Evolutionary conservation across 495 filamentous ascomycete species (phyloP).

Genomic region (Penicillium dipodomyicola): DNA sequence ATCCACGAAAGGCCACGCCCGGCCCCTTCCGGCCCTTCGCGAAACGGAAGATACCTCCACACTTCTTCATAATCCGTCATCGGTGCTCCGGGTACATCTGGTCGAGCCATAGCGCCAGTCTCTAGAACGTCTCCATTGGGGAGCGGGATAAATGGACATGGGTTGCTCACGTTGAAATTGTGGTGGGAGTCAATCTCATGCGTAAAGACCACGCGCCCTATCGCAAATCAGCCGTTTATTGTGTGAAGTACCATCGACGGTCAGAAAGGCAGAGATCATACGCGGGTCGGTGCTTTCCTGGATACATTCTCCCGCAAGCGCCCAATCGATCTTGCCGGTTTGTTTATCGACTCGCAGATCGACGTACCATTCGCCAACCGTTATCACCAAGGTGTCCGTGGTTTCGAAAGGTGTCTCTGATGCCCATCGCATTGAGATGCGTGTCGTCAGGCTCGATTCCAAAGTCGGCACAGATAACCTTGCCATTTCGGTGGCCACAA

Average conservation of each 20-base stretch:
- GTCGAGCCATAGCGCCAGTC: slow-evolving; percentile 23
- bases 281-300: neutral
- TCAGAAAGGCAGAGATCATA: neutral
- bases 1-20: slow-evolving; percentile 8
- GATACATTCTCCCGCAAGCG: slow-evolving; percentile 15
- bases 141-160: slow-evolving; percentile 12
- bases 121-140: slow-evolving; percentile 25
- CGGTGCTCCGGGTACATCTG: slow-evolving; percentile 20
- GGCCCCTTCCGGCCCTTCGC: neutral
- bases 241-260: neutral
- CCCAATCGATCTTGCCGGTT: slow-evolving; percentile 24
- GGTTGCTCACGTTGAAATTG: slow-evolving; percentile 13
- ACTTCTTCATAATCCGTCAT: slow-evolving; percentile 17
- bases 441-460: neutral
- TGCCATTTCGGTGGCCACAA: neutral
- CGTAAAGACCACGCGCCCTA: slow-evolving; percentile 13
- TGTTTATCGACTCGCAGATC: slow-evolving; percentile 23
- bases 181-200: slow-evolving; percentile 20
- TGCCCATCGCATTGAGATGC: slow-evolving; percentile 21
- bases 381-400: slow-evolving; percentile 21
- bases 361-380: slow-evolving; percentile 18
- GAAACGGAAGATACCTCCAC: slow-evolving; percentile 8
- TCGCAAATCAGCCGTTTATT: neutral
- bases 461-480: neutral
- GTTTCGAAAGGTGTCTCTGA: slow-evolving; percentile 18